phyloP scores from a whole-genome alignment of 352 stramenopile genomes.

The Vaucheria bursata region DNA sequence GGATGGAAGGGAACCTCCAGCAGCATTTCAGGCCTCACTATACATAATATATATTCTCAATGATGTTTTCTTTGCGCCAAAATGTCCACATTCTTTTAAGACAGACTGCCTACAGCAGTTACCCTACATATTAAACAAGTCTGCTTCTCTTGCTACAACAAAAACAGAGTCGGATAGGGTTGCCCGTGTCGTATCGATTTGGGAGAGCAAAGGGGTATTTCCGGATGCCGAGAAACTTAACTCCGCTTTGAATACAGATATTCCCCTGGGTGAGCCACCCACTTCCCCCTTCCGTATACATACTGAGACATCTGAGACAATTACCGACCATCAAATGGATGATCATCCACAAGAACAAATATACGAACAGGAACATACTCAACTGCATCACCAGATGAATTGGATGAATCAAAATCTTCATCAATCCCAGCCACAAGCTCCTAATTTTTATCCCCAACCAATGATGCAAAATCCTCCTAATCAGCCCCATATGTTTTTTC shows the following conservation, averaged over 20 bases:
- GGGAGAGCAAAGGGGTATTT: constrained; percentile 5
- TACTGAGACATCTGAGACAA: no score
- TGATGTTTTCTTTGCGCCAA: neutral
- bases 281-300: neutral
- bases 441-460: no score
- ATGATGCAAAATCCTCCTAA: no score
- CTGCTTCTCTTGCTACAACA: neutral
- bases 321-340: no score
- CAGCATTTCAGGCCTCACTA: neutral
- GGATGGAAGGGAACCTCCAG: neutral
- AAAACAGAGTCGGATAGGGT: neutral
- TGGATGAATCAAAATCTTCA: no score
- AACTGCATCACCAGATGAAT: no score
- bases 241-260: neutral
- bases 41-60: constrained; percentile 4
- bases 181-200: neutral
- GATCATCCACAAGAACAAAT: no score
- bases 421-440: no score
- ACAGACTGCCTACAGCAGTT: constrained; percentile 3
- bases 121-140: neutral
- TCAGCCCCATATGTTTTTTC: no score
- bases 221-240: neutral
- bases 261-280: neutral
- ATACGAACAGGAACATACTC: no score
- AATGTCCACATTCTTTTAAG: constrained; percentile 1